These are phyloP conservation scores for Naumovozyma baii DNA, from an alignment of 805 yeast species.

Conservation along the genomic window DNA sequence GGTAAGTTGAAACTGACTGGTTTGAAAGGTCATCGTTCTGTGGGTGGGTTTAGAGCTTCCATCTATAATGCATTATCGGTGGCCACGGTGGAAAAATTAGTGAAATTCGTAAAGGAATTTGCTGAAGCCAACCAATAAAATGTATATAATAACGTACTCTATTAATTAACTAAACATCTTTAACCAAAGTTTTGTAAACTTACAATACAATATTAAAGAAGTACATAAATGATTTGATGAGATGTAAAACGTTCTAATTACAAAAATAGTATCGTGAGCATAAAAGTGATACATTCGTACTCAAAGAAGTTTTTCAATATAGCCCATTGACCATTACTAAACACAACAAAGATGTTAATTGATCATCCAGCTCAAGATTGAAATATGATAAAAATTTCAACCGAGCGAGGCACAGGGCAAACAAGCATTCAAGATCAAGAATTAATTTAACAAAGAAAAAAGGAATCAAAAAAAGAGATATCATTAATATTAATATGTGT, in stretches of 20 bases:
- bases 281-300: slow-evolving; percentile 40
- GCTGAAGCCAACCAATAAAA: slow-evolving; percentile 33
- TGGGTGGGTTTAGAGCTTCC: slow-evolving; percentile 94
- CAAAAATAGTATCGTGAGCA: slow-evolving; percentile 17
- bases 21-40: slow-evolving; percentile 91
- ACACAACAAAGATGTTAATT: slow-evolving; percentile 1
- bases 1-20: slow-evolving; percentile 54
- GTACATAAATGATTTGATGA: slow-evolving; percentile 3
- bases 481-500: too few relatives aligned
- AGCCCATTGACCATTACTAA: slow-evolving; percentile 36
- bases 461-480: too few relatives aligned
- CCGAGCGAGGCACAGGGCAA: slow-evolving; percentile 66
- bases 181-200: not conserved
- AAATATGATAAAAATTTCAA: slow-evolving; percentile 19
- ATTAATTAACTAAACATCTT: too few relatives aligned
- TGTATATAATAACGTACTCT: not conserved
- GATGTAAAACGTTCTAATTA: slow-evolving; percentile 26
- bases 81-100: slow-evolving; percentile 48
- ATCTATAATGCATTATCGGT: slow-evolving; percentile 77
- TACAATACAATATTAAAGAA: not conserved
- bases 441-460: too few relatives aligned
- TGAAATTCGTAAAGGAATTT: slow-evolving; percentile 49
- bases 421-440: not conserved
- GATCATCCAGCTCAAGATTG: slow-evolving; percentile 57
- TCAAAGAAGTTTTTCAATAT: slow-evolving; percentile 45